Conservation (phyloP, 2,329 filamentous ascomycete species). For the Xylariaceae sp. region DNA sequence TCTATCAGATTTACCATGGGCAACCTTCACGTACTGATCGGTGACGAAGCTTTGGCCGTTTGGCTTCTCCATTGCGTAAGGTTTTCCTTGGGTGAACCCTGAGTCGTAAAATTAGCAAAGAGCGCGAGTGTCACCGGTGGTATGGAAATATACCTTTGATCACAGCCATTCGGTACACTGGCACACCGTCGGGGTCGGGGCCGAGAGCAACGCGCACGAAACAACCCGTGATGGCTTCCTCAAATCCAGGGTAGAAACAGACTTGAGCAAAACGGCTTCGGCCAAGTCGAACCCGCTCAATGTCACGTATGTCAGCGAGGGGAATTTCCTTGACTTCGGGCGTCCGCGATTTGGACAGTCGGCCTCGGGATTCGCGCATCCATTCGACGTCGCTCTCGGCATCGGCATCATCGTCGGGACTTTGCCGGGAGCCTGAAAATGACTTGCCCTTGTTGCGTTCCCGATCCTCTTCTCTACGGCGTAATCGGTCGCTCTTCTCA, state of each 20-base stretch:
- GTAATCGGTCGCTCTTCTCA: conserved; percentile 66
- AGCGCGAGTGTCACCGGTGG: not conserved
- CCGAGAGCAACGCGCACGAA: conserved; percentile 86
- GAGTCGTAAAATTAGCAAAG: conserved; percentile 26
- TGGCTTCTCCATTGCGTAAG: conserved; percentile 77
- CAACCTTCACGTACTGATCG: conserved; percentile 79
- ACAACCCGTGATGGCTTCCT: conserved; percentile 78
- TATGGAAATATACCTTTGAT: conserved; percentile 70
- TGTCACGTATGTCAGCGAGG: conserved; percentile 75
- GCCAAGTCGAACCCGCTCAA: conserved; percentile 81
- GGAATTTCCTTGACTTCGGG: conserved; percentile 67
- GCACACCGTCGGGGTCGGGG: conserved; percentile 69
- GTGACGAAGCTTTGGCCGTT: conserved; percentile 80
- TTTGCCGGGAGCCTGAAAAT: conserved; percentile 43
- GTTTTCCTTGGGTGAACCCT: conserved; percentile 78
- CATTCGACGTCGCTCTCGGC: conserved; percentile 82
- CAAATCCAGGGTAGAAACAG: conserved; percentile 91
- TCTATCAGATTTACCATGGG: conserved; percentile 80
- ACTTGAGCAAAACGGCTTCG: conserved; percentile 86
- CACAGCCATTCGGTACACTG: conserved; percentile 83
- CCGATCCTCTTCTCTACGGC: conserved; percentile 64
- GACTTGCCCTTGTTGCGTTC: conserved; percentile 57
- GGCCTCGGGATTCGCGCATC: conserved; percentile 57
- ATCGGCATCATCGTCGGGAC: conserved; percentile 57
- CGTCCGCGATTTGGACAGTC: conserved; percentile 51